phyloP scores from a whole-genome alignment of 225 moss, liverwort and hornwort species.

The Pleurozium schreberi region DNA sequence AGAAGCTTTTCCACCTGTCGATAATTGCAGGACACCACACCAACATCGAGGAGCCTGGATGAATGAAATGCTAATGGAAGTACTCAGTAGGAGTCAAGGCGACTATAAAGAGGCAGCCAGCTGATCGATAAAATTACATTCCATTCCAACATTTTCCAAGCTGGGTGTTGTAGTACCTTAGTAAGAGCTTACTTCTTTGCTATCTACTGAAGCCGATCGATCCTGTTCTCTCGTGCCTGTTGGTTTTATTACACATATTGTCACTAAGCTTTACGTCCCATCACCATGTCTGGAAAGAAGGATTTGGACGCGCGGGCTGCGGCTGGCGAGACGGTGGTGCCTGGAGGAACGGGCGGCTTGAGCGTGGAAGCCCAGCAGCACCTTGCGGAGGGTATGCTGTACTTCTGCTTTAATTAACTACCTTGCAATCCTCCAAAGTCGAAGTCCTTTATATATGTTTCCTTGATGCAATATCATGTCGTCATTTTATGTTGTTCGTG shows the following conservation, averaged over 20 bases:
- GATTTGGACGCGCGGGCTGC: constrained; percentile 19
- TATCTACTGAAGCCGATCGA: background rate
- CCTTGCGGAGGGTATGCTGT: constrained; percentile 8
- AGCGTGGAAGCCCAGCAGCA: constrained; percentile 37
- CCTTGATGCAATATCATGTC: no score
- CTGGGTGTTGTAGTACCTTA: rapidly evolving
- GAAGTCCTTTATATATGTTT: no score
- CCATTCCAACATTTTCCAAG: no score
- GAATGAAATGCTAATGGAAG: background rate
- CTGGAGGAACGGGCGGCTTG: constrained; percentile 33
- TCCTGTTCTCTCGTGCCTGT: no score
- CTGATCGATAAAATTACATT: rapidly evolving
- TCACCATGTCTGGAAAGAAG: background rate
- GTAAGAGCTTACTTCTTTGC: rapidly evolving
- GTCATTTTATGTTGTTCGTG: background rate
- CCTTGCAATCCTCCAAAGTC: no score
- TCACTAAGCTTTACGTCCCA: background rate
- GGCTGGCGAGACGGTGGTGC: constrained; percentile 31
- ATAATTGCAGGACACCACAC: background rate
- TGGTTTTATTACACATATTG: no score
- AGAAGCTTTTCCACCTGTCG: background rate
- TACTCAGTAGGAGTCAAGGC: no score
- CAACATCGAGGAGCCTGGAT: background rate
- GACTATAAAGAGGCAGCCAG: background rate
- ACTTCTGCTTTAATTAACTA: no score